A percentile compares a stretch with the other conserved stretches of the same genome.
Conservation (phyloP, 2,329 filamentous ascomycete genomes). For the Orbilia blumenaviensis region DNA sequence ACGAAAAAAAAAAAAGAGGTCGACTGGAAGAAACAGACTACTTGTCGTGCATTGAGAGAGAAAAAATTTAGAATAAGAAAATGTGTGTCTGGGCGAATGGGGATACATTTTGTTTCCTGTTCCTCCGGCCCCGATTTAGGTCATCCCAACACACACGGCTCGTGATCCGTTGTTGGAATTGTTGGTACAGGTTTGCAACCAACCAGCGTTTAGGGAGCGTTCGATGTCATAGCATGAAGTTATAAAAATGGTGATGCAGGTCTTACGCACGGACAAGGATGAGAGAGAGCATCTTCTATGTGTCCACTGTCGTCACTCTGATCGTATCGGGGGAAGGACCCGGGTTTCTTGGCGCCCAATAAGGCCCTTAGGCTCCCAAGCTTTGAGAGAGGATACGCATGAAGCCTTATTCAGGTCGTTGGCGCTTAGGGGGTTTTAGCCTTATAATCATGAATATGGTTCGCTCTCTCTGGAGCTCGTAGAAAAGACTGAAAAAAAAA, state of each 20-base stretch:
- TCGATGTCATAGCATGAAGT: neutral
- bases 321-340: neutral
- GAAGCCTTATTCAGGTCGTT: neutral
- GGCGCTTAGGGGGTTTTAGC: conserved; percentile 21
- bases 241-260: conserved; percentile 17
- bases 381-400: neutral
- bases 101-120: conserved; percentile 1
- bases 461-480: neutral
- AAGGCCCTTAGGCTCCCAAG: neutral
- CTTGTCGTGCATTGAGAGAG: neutral
- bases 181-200: conserved; percentile 28
- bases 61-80: neutral
- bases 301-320: neutral
- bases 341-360: conserved; percentile 6
- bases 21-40: neutral
- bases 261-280: conserved; percentile 25
- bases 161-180: conserved; percentile 48
- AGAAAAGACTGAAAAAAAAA: neutral
- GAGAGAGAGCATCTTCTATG: neutral
- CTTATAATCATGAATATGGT: neutral
- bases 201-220: conserved; percentile 1
- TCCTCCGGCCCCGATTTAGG: conserved; percentile 19
- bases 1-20: neutral
- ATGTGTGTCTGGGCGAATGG: neutral
- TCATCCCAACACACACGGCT: conserved; percentile 41